These are phyloP conservation scores for Claviceps sp. DNA, from an alignment of 2,329 filamentous ascomycete species.

Conservation along the genomic window DNA sequence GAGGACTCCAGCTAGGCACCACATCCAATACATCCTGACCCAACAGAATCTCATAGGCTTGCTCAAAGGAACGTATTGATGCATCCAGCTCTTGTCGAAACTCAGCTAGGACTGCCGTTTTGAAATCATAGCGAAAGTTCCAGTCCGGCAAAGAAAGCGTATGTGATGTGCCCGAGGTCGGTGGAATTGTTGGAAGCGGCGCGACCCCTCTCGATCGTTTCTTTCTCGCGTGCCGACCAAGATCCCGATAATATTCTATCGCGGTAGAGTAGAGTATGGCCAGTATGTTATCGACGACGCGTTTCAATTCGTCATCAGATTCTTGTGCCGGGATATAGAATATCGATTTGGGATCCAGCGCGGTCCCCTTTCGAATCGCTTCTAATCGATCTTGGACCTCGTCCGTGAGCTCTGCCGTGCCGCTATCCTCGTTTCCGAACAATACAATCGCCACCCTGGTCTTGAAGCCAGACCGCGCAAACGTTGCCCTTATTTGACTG, in stretches of 20 bases:
- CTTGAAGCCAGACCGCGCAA: slow-evolving; percentile 60
- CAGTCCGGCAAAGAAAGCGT: slow-evolving; percentile 76
- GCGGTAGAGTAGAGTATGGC: slow-evolving; percentile 58
- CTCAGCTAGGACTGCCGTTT: slow-evolving; percentile 79
- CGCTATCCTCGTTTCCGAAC: slow-evolving; percentile 17
- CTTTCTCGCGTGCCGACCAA: slow-evolving; percentile 81
- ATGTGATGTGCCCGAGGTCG: slow-evolving; percentile 72
- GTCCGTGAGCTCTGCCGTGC: slow-evolving; percentile 42
- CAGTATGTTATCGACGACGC: slow-evolving; percentile 62
- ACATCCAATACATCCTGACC: slow-evolving; percentile 75
- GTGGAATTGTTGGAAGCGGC: slow-evolving; percentile 70
- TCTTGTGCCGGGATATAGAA: slow-evolving; percentile 71
- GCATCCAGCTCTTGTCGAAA: slow-evolving; percentile 88
- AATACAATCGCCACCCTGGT: slow-evolving; percentile 60
- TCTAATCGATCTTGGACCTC: slow-evolving; percentile 56
- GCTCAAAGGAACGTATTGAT: slow-evolving; percentile 73
- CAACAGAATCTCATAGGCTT: slow-evolving; percentile 73
- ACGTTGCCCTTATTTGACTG: slow-evolving; percentile 55
- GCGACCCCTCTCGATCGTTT: slow-evolving; percentile 71
- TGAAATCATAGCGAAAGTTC: slow-evolving; percentile 92
- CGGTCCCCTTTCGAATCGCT: slow-evolving; percentile 65
- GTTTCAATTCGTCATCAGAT: slow-evolving; percentile 55
- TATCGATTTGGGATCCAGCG: slow-evolving; percentile 69
- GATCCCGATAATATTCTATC: slow-evolving; percentile 83
- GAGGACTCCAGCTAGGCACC: slow-evolving; percentile 77